Conservation (phyloP, 345 rosid genomes). For the Litchi chinensis region DNA sequence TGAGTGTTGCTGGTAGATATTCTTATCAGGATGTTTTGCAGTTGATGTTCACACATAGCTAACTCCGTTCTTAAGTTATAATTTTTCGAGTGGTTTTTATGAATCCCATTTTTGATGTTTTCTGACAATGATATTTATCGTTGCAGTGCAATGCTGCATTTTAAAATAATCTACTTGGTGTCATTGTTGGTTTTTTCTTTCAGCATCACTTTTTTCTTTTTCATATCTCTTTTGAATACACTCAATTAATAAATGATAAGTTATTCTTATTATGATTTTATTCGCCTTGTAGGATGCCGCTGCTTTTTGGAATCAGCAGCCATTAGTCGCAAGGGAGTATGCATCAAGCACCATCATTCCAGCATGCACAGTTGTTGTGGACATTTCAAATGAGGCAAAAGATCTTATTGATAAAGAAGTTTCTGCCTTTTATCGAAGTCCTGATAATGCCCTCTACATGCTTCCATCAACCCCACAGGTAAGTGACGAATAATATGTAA, state of each 20-base stretch:
- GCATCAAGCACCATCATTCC: conserved; percentile 87
- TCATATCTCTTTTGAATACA: neutral
- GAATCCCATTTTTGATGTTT: neutral
- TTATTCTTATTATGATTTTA: neutral
- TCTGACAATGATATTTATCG: neutral
- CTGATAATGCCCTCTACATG: conserved; percentile 86
- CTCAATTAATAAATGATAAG: neutral
- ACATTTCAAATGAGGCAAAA: conserved; percentile 76
- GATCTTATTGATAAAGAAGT: conserved; percentile 82
- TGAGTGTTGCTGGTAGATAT: neutral
- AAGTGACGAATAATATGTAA: conserved; percentile 17
- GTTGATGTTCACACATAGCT: neutral
- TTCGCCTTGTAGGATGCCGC: conserved; percentile 68
- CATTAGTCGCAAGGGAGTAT: conserved; percentile 79
- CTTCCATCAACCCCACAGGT: conserved; percentile 97
- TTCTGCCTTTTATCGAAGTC: conserved; percentile 79
- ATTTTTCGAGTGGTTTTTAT: neutral
- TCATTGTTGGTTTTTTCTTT: neutral
- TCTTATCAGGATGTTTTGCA: neutral
- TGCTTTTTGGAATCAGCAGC: conserved; percentile 90
- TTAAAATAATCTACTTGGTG: conserved; percentile 5
- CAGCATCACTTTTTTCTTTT: neutral
- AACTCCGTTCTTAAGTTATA: neutral
- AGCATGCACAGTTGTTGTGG: conserved; percentile 66
- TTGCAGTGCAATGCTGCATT: neutral